Evolutionary conservation across 495 filamentous ascomycete species (phyloP).

Genomic region (Hypoxylon perforatum): DNA sequence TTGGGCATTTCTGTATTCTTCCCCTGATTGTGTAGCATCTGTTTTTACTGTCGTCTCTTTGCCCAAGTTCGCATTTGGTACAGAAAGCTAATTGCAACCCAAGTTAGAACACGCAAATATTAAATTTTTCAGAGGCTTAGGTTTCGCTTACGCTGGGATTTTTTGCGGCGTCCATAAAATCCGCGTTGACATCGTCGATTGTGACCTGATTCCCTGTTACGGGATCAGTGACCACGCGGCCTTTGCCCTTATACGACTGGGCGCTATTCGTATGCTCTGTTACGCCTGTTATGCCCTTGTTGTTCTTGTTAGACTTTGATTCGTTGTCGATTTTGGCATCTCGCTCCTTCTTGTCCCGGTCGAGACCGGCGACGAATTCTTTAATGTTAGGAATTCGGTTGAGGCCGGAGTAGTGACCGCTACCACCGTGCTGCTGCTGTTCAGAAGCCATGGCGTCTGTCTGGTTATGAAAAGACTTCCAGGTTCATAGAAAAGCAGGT

Average conservation of each 20-base stretch:
- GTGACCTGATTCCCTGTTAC: conserved; percentile 85
- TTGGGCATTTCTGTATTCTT: conserved; percentile 84
- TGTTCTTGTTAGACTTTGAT: conserved; percentile 50
- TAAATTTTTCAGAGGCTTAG: background rate
- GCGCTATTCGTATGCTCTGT: conserved; percentile 54
- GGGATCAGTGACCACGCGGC: conserved; percentile 84
- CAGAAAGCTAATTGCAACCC: conserved; percentile 67
- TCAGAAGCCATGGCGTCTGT: conserved; percentile 42
- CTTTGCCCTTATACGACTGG: conserved; percentile 55
- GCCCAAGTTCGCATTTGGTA: conserved; percentile 88
- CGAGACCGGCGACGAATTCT: conserved; percentile 81
- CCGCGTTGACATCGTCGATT: conserved; percentile 81
- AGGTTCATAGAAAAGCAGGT: background rate
- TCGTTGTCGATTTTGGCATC: conserved; percentile 73
- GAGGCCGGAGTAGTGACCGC: conserved; percentile 68
- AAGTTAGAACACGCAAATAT: no score
- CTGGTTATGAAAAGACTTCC: background rate
- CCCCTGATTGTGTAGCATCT: conserved; percentile 63
- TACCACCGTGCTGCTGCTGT: conserved; percentile 37
- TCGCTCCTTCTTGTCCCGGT: conserved; percentile 79
- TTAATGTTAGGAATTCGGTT: conserved; percentile 90
- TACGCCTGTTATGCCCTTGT: conserved; percentile 45
- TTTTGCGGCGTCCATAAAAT: conserved; percentile 76
- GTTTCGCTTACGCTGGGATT: conserved; percentile 68
- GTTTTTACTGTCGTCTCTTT: conserved; percentile 76